Conservation (phyloP, 192 early-diverging fungal species). For the Linnemannia exigua region DNA sequence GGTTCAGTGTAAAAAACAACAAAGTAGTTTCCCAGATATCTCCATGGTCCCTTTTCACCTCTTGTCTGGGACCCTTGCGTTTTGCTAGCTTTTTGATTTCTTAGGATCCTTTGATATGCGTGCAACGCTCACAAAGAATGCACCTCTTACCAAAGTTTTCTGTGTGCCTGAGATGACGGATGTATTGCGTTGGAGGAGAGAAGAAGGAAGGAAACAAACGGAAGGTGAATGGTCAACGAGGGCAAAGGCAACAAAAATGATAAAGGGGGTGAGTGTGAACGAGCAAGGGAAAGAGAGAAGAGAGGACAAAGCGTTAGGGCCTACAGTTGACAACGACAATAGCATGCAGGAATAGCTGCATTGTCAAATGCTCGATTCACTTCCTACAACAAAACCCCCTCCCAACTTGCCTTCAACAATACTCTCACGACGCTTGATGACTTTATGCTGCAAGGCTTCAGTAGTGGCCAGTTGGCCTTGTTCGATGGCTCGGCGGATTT, state of each 20-base stretch:
- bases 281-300: neutral
- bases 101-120: neutral
- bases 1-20: neutral
- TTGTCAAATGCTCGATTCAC: neutral
- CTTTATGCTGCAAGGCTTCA: conserved; percentile 39
- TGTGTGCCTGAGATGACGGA: neutral
- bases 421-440: conserved; percentile 44
- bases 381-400: neutral
- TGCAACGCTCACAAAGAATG: no score
- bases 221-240: neutral
- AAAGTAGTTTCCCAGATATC: neutral
- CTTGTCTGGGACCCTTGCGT: neutral
- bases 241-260: neutral
- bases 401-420: conserved; percentile 26
- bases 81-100: neutral
- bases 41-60: neutral
- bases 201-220: no score
- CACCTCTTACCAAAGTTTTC: conserved; percentile 1
- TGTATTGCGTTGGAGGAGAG: neutral
- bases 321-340: neutral
- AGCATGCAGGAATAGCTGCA: neutral
- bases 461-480: conserved; percentile 41
- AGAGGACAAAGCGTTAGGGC: neutral
- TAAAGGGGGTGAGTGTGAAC: neutral
- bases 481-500: conserved; percentile 47